Evolutionary conservation across 768 basidiomycete species (phyloP), one percentile per base, ranked within the genome.

Genomic region (Russula abietina): DNA sequence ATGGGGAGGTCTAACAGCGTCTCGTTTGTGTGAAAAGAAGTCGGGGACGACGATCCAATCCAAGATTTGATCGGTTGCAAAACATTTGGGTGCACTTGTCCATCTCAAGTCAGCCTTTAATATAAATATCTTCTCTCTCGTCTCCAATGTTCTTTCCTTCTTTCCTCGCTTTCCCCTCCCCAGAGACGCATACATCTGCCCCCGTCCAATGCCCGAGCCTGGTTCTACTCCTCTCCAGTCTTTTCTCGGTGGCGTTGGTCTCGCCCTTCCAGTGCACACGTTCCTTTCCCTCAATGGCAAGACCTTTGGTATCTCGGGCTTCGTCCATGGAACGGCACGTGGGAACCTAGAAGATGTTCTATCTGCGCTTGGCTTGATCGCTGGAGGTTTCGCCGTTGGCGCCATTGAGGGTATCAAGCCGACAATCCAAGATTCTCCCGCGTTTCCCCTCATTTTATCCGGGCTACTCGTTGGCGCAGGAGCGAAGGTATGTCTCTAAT

Each of bases 231-330:
- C 82, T 19, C 67, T 83, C 30, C 76, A 78, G 54, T 83, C 84
- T 22, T 76, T 85, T 59, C 69, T 85, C 24, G 84, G 84, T 19
- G 85, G 85, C 8, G 56, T 83, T 30, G 76, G 79, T 50, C 73
- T 86, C 24, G 72, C 83, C 26, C 55, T 85, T 38, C 76, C 85
- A 1, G 78, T 80, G 3, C 81, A 85, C 66, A 71, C 79, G 17
- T 73, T 86, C 5, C 71, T 83, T 33, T 69, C 82, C 16, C 75
- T 84, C 45, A 85, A 83, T 60, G 83, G 84, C 26, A 76, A 74
- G 60, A 78, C 80, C 52, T 82, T 84, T 64, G 85, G 85, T 1
- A 80, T 86, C 57, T 85, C 84, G 28, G 83, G 84, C 19, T 85
- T 85, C 65, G 67, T 86, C 3, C 81, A 85, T 69, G 75, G 78